Evolutionary conservation across 2,329 filamentous ascomycete genomes (phyloP).

Genomic region (Venturia aucupariae): DNA sequence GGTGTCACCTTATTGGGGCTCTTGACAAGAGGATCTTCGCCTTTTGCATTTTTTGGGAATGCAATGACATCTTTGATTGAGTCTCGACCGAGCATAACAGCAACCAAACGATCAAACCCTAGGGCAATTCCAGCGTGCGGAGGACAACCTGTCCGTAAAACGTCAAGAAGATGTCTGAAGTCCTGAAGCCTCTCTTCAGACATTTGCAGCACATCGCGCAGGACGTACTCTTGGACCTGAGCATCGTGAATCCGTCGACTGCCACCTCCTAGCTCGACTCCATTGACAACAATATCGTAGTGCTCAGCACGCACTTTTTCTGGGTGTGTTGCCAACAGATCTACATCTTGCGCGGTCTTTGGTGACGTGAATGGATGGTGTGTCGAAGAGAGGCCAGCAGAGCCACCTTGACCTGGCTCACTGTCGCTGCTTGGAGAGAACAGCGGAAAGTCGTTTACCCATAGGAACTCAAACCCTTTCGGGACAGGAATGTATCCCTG

Average conservation of each 20-base stretch:
- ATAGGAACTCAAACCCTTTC: constrained; percentile 59
- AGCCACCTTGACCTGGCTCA: constrained; percentile 71
- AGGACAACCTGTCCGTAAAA: constrained; percentile 76
- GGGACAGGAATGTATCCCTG: constrained; percentile 45
- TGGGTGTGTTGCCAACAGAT: constrained; percentile 63
- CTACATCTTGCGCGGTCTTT: constrained; percentile 59
- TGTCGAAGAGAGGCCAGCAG: constrained; percentile 71
- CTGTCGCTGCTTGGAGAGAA: constrained; percentile 63
- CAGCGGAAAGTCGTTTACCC: constrained; percentile 86
- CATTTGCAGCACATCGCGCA: constrained; percentile 78
- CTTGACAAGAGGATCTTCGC: constrained; percentile 74
- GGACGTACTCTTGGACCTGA: constrained; percentile 71
- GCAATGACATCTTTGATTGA: constrained; percentile 90
- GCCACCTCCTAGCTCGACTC: constrained; percentile 86
- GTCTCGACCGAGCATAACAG: constrained; percentile 65
- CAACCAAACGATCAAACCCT: constrained; percentile 80
- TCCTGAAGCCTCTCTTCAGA: constrained; percentile 60
- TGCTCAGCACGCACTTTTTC: constrained; percentile 70
- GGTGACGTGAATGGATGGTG: constrained; percentile 97
- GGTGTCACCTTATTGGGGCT: constrained; percentile 62
- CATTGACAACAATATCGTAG: constrained; percentile 94
- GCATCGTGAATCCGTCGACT: constrained; percentile 86
- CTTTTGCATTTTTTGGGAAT: constrained; percentile 88
- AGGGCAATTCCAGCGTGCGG: constrained; percentile 91
- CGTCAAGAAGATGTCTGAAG: constrained; percentile 77